Conservation (phyloP, 2,329 filamentous ascomycete genomes). For the Sporothrix schenckii region DNA sequence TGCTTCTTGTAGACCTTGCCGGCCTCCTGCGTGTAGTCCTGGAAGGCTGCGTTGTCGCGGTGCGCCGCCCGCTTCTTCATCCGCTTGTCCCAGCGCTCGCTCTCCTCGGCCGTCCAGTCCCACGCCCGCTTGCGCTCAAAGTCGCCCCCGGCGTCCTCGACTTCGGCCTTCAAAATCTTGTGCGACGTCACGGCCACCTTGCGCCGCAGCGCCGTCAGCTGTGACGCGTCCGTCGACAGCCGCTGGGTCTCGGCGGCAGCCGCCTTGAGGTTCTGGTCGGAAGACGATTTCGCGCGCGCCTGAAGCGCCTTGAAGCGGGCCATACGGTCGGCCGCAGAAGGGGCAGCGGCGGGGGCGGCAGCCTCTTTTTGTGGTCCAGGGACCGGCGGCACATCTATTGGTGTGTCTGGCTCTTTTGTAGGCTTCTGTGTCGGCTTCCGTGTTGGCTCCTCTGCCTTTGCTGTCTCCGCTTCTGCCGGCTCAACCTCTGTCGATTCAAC, state of each 20-base stretch:
- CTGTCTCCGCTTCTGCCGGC: neutral
- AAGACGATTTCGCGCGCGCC: slow-evolving; percentile 73
- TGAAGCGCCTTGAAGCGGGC: slow-evolving; percentile 87
- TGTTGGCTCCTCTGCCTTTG: neutral
- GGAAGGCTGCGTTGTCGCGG: slow-evolving; percentile 84
- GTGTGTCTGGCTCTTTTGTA: neutral
- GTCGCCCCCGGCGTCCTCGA: slow-evolving; percentile 81
- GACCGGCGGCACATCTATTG: neutral
- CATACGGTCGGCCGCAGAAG: slow-evolving; percentile 58
- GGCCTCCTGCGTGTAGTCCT: slow-evolving; percentile 84
- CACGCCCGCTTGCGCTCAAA: slow-evolving; percentile 98
- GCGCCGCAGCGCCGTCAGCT: slow-evolving; percentile 77
- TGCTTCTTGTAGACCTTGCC: slow-evolving; percentile 94
- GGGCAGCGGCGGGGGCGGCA: neutral
- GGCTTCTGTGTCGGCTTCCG: neutral
- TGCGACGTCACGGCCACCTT: slow-evolving; percentile 86
- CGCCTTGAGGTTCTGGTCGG: slow-evolving; percentile 77
- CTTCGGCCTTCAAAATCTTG: slow-evolving; percentile 90
- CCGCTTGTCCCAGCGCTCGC: slow-evolving; percentile 89
- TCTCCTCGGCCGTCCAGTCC: slow-evolving; percentile 98
- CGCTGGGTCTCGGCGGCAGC: slow-evolving; percentile 82
- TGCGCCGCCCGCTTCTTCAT: slow-evolving; percentile 81
- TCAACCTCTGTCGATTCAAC: neutral
- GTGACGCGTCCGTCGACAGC: slow-evolving; percentile 72
- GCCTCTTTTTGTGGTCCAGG: neutral